These are phyloP conservation scores for Acanthamoeba culbertsoni DNA, from an alignment of 208 protist genomes.

Conservation along the genomic window DNA sequence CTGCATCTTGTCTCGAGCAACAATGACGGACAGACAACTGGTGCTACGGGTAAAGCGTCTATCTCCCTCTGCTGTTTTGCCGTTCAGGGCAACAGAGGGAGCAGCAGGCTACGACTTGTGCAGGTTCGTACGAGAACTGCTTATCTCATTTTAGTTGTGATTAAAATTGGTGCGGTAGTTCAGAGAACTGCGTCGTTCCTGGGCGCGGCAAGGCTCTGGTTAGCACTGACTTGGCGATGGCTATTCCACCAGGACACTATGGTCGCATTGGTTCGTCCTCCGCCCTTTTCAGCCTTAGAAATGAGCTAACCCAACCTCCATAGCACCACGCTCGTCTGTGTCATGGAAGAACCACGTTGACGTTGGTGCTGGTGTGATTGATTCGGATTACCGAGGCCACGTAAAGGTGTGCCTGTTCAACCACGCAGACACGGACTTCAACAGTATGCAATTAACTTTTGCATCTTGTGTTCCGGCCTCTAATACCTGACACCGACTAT, in stretches of 20 bases:
- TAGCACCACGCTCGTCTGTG: slow-evolving; percentile 82
- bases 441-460: not conserved
- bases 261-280: slow-evolving; percentile 76
- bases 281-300: too few relatives aligned
- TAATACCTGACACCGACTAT: not conserved
- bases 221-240: slow-evolving; percentile 84
- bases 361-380: slow-evolving; percentile 85
- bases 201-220: slow-evolving; percentile 83
- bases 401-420: slow-evolving; percentile 88
- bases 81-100: slow-evolving; percentile 62
- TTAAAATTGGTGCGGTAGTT: slow-evolving; percentile 6
- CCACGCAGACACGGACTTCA: slow-evolving; percentile 78
- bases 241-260: slow-evolving; percentile 78
- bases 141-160: not conserved
- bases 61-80: slow-evolving; percentile 66
- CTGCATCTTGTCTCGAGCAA: too few relatives aligned
- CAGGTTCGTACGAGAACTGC: not conserved
- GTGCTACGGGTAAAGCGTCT: slow-evolving; percentile 67
- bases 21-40: too few relatives aligned
- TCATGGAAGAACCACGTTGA: slow-evolving; percentile 87
- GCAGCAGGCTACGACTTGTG: slow-evolving; percentile 86
- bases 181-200: slow-evolving; percentile 77
- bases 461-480: not conserved
- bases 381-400: slow-evolving; percentile 85
- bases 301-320: too few relatives aligned